A percentile compares a stretch with the other conserved stretches of the same genome.
Evolutionary conservation across 2,329 filamentous ascomycete genomes (phyloP).

Genomic region (Escovopsis sp.): DNA sequence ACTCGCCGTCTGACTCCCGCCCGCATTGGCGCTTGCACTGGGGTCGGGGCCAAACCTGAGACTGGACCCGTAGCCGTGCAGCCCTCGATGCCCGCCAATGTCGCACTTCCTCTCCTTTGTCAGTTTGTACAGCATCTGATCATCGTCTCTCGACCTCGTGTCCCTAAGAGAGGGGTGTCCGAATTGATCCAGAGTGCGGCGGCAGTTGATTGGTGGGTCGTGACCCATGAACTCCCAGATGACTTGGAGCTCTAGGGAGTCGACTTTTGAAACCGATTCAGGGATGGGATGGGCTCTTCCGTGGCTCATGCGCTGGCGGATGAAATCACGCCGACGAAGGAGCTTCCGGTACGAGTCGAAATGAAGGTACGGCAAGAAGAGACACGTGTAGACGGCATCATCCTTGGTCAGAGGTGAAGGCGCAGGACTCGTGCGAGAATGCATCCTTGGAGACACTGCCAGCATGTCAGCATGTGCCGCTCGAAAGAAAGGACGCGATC

Average conservation of each 20-base stretch:
- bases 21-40: constrained; percentile 13
- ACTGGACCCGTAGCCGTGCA: constrained; percentile 17
- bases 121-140: constrained; percentile 54
- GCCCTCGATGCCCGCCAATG: constrained; percentile 9
- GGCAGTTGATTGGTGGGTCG: constrained; percentile 46
- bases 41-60: constrained; percentile 5
- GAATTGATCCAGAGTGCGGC: constrained; percentile 48
- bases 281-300: constrained; percentile 43
- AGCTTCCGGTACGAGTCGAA: constrained; percentile 49
- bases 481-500: background rate
- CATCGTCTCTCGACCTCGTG: constrained; percentile 45
- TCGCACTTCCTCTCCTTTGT: constrained; percentile 31
- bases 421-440: constrained; percentile 15
- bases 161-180: constrained; percentile 47
- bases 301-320: constrained; percentile 35
- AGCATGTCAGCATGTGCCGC: background rate
- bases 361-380: constrained; percentile 46
- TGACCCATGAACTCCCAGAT: constrained; percentile 49
- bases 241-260: constrained; percentile 42
- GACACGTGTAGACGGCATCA: constrained; percentile 27
- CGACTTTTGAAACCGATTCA: constrained; percentile 34
- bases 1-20: constrained; percentile 12
- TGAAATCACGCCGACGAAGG: constrained; percentile 39
- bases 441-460: constrained; percentile 22
- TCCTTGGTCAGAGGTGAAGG: constrained; percentile 14